Conservation (phyloP, 2,329 filamentous ascomycete species). For the Penicillium sclerotiorum region DNA sequence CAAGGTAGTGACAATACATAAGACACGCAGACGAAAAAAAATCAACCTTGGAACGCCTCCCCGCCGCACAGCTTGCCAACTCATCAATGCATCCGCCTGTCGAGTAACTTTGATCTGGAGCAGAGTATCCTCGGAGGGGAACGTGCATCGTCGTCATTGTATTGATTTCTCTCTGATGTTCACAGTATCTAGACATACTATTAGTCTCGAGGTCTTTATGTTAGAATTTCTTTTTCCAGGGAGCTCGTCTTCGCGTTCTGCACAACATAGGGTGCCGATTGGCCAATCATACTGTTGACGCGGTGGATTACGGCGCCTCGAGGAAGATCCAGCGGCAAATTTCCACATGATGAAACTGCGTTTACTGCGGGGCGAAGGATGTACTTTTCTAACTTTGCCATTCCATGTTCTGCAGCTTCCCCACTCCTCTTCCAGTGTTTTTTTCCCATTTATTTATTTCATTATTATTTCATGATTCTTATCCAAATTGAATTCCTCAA, state of each 20-base stretch:
- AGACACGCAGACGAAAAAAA: conserved; percentile 1
- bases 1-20: too few relatives aligned
- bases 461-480: too few relatives aligned
- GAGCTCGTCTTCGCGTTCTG: conserved; percentile 21
- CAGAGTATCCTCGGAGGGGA: too few relatives aligned
- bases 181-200: not conserved
- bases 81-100: conserved; percentile 71
- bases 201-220: too few relatives aligned
- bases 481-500: too few relatives aligned
- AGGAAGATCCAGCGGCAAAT: conserved; percentile 20
- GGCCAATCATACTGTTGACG: conserved; percentile 9
- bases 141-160: conserved; percentile 8
- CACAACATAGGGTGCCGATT: conserved; percentile 30
- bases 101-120: conserved; percentile 26
- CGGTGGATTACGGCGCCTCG: conserved; percentile 27
- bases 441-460: not conserved
- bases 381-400: not conserved
- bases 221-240: not conserved
- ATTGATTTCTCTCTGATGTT: not conserved
- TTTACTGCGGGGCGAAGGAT: conserved; percentile 19
- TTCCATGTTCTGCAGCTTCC: not conserved
- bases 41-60: conserved; percentile 6
- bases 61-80: conserved; percentile 63
- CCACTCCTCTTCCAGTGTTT: not conserved
- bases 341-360: conserved; percentile 10